Base-by-base conservation (phyloP, 768 basidiomycete species). In the Rhodotorula taiwanensis region DNA sequence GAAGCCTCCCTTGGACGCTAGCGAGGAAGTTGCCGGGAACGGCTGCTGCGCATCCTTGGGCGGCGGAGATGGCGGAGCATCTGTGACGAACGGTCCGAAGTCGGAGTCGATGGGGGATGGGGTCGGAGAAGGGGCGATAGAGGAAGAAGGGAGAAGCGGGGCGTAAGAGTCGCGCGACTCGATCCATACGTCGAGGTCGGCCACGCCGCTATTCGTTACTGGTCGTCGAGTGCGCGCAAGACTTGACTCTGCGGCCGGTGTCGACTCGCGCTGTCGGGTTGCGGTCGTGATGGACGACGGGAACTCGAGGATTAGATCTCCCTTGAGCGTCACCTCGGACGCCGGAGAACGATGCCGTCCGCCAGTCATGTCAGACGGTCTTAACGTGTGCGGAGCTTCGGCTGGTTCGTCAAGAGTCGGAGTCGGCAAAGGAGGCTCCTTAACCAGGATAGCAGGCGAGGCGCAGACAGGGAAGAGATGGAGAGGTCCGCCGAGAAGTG, bases 121-220 rank as follows among this genome's bases (percentile, higher is more conserved):
- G n/a, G n/a, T n/a, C 63, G 25, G 54, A 50, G 42, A 63, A 60
- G 23, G 50, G 41, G 23, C 58, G 66, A 42, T 57, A 58, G n/a
- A 25, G 62, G 48, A 41, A 3, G 9, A n/a, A 39, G 21, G 53
- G 53, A 5, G 15, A 30, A 49, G 5, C 0, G 50, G 52, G 25
- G 55, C 53, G 21, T 52, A 54, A 27, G 47, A 50, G 27, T 34
- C 14, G 23, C 30, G 49, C 9, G 20, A 18, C 21, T 50, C 58
- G 49, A 44, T 31, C 55, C 66, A 63, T 41, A 68, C 55, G 49
- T 68, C 66, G 39, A 64, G 50, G 10, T 58, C 64, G 25, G 64
- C 36, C 0, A 55, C 43, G 45, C 25, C 45, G 14, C 44, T 11
- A 2, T 44, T n/a, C 23, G 55, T 50, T 15, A 47, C 64, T 0